A percentile compares a stretch with the other conserved stretches of the same genome.
Evolutionary conservation across 2,329 filamentous ascomycete species (phyloP).

Genomic region (Verticillium isaacii): DNA sequence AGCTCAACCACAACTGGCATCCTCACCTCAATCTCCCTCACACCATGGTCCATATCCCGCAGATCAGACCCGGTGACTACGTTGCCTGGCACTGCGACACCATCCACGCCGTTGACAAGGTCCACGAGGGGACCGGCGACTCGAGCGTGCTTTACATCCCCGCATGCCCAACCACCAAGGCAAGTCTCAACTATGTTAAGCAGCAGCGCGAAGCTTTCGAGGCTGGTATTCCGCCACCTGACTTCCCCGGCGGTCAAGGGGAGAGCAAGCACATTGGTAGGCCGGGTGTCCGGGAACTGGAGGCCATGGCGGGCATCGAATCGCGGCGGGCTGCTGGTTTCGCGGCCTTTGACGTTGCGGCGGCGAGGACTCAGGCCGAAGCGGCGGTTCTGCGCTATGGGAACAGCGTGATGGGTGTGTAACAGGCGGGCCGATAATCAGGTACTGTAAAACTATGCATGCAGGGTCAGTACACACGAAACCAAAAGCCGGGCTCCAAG

Average conservation of each 20-base stretch:
- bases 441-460: neutral
- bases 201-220: conserved; percentile 69
- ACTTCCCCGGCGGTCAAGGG: conserved; percentile 68
- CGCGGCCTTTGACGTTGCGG: neutral
- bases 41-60: conserved; percentile 69
- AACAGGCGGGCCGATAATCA: too few relatives aligned
- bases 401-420: neutral
- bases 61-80: conserved; percentile 67
- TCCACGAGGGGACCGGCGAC: conserved; percentile 67
- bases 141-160: conserved; percentile 89
- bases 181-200: conserved; percentile 66
- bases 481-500: neutral
- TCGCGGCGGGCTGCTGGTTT: conserved; percentile 39
- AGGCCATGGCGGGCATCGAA: conserved; percentile 20
- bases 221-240: conserved; percentile 60
- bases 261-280: conserved; percentile 51
- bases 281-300: conserved; percentile 33
- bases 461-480: neutral
- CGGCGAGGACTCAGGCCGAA: neutral
- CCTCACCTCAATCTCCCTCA: conserved; percentile 63
- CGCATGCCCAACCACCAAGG: conserved; percentile 72
- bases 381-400: neutral
- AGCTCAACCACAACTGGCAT: conserved; percentile 59
- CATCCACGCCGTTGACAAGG: conserved; percentile 79
- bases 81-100: conserved; percentile 81